A percentile compares a stretch with the other conserved stretches of the same genome.
Conservation (phyloP, 2,329 filamentous ascomycete genomes). For the Botrytis porri region DNA sequence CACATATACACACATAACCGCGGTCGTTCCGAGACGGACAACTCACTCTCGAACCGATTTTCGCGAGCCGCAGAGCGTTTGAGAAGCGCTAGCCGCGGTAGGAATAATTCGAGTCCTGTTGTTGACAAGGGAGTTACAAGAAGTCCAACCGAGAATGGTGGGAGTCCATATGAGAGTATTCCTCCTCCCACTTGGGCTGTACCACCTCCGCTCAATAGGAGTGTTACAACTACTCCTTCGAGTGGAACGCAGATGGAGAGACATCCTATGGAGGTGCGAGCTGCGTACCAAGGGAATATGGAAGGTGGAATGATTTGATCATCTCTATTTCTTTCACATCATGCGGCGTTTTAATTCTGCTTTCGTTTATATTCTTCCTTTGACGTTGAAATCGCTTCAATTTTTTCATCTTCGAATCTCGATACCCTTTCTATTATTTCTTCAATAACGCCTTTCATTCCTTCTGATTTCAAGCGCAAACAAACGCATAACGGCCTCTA, state of each 20-base stretch:
- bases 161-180: constrained; percentile 38
- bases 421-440: constrained; percentile 28
- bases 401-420: constrained; percentile 8
- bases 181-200: constrained; percentile 26
- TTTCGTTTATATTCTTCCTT: background rate
- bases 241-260: constrained; percentile 28
- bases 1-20: constrained; percentile 48
- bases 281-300: constrained; percentile 31
- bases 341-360: background rate
- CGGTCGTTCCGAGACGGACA: constrained; percentile 54
- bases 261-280: constrained; percentile 37
- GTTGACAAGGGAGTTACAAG: constrained; percentile 26
- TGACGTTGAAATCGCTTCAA: constrained; percentile 4
- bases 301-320: constrained; percentile 39
- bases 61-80: constrained; percentile 59
- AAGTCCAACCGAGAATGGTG: constrained; percentile 30
- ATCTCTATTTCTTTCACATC: constrained; percentile 23
- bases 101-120: constrained; percentile 39
- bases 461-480: constrained; percentile 18
- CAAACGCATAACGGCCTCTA: constrained; percentile 14
- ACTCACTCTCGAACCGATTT: constrained; percentile 52
- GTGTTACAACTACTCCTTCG: constrained; percentile 20
- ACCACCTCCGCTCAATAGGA: constrained; percentile 20
- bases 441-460: constrained; percentile 6
- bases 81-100: constrained; percentile 56